Percentiles rank a stretch among this genome's conserved stretches.
Conservation (phyloP, 176 grass and related monocot genomes). For the Paspalum vaginatum region DNA sequence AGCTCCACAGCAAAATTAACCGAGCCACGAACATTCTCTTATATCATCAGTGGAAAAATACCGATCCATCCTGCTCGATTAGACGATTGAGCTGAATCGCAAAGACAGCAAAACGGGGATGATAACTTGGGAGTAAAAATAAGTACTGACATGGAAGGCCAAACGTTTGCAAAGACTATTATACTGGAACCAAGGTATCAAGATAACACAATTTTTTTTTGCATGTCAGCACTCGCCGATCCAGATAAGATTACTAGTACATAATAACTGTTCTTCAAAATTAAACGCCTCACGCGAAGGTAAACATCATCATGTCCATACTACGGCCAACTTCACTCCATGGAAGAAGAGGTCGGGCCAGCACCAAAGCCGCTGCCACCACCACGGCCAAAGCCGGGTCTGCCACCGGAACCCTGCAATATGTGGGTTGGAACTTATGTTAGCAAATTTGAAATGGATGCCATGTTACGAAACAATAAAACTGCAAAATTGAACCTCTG, state of each 20-base stretch:
- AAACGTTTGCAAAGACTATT: conserved; percentile 32
- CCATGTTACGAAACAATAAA: background rate
- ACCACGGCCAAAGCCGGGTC: conserved; percentile 86
- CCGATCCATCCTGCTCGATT: too few species aligned
- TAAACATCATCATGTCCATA: conserved; percentile 51
- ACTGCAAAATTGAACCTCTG: background rate
- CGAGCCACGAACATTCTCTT: too few species aligned
- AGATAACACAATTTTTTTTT: conserved; percentile 27
- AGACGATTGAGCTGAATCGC: background rate
- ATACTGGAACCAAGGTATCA: conserved; percentile 31
- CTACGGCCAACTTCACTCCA: conserved; percentile 65
- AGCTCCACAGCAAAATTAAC: too few species aligned
- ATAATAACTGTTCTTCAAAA: conserved; percentile 50
- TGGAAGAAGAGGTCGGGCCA: conserved; percentile 63
- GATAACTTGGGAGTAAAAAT: background rate
- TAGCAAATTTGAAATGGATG: background rate
- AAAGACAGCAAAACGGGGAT: background rate
- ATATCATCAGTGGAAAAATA: too few species aligned
- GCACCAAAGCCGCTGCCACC: conserved; percentile 59
- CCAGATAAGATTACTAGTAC: conserved; percentile 48
- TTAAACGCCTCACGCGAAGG: conserved; percentile 30
- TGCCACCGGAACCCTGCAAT: conserved; percentile 69
- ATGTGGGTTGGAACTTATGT: background rate
- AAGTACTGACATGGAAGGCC: background rate
- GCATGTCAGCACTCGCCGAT: conserved; percentile 47